phyloP scores from a whole-genome alignment of 495 filamentous ascomycete genomes.

The Penicillium herquei region DNA sequence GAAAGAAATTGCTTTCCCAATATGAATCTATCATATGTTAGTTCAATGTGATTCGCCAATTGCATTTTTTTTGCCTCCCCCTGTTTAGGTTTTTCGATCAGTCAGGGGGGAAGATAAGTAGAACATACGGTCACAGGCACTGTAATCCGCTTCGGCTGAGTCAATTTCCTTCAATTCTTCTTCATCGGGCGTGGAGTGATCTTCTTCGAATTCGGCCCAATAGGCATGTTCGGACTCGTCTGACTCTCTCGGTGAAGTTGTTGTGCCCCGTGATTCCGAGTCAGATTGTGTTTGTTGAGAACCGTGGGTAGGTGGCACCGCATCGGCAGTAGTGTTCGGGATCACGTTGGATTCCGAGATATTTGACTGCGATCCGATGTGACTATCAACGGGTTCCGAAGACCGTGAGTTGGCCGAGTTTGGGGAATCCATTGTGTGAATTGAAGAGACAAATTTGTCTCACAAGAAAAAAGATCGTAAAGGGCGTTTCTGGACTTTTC shows the following conservation, averaged over 20 bases:
- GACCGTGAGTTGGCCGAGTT: neutral
- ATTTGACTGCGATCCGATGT: neutral
- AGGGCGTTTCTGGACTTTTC: too few relatives aligned
- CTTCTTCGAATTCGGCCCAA: constrained; percentile 54
- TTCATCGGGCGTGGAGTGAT: constrained; percentile 56
- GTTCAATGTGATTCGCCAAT: neutral
- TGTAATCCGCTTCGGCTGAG: constrained; percentile 43
- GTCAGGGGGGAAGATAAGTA: neutral
- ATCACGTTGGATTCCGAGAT: neutral
- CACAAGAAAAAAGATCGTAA: neutral
- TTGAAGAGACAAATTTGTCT: neutral
- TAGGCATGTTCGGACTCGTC: constrained; percentile 44
- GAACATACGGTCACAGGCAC: constrained; percentile 51
- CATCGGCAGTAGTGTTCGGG: neutral
- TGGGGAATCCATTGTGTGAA: constrained; percentile 23
- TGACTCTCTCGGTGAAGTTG: neutral
- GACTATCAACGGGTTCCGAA: constrained; percentile 2
- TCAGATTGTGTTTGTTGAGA: neutral
- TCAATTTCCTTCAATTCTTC: constrained; percentile 61
- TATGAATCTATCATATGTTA: constrained; percentile 44
- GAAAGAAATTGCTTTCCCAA: constrained; percentile 60
- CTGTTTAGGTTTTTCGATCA: neutral
- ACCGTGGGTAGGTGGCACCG: neutral
- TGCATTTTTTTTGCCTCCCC: neutral
- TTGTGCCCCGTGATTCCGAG: neutral